Evolutionary conservation across 2,329 filamentous ascomycete genomes (phyloP).

Genomic region (Paramyrothecium sp.): DNA sequence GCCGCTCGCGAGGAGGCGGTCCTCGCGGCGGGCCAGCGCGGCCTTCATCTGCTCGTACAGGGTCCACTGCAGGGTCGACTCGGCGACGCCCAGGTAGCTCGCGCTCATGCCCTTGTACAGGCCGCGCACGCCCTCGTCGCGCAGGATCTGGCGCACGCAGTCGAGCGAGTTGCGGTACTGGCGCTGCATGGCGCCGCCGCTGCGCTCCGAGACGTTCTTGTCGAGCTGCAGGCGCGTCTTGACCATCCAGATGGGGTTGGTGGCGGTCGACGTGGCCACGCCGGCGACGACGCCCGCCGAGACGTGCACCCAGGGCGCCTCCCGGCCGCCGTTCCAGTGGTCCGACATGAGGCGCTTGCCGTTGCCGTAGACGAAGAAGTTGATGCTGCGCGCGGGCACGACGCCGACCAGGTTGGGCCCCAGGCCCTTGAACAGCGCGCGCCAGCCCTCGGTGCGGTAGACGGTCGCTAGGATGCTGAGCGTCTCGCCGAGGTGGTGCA

Average conservation of each 20-base stretch:
- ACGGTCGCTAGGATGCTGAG: constrained; percentile 82
- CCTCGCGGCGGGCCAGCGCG: constrained; percentile 64
- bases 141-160: constrained; percentile 78
- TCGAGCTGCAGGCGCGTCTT: constrained; percentile 93
- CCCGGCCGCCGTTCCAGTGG: constrained; percentile 67
- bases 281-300: constrained; percentile 75
- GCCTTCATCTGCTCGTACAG: constrained; percentile 91
- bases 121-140: constrained; percentile 76
- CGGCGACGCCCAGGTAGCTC: constrained; percentile 86
- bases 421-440: constrained; percentile 89
- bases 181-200: constrained; percentile 52
- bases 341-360: constrained; percentile 80
- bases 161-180: constrained; percentile 87
- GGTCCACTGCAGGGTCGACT: constrained; percentile 91
- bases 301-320: constrained; percentile 76
- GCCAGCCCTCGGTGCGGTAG: constrained; percentile 76
- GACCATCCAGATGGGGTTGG: constrained; percentile 95
- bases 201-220: constrained; percentile 70
- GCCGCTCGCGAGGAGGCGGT: constrained; percentile 54
- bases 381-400: constrained; percentile 85
- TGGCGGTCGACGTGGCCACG: constrained; percentile 83
- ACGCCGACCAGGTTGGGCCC: constrained; percentile 89
- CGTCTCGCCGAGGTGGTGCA: constrained; percentile 80
- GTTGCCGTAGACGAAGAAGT: constrained; percentile 92
- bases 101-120: constrained; percentile 90